Evolutionary conservation across 2,329 filamentous ascomycete genomes (phyloP), one percentile per base, ranked within the genome.

Genomic region (Colletotrichum sp.): DNA sequence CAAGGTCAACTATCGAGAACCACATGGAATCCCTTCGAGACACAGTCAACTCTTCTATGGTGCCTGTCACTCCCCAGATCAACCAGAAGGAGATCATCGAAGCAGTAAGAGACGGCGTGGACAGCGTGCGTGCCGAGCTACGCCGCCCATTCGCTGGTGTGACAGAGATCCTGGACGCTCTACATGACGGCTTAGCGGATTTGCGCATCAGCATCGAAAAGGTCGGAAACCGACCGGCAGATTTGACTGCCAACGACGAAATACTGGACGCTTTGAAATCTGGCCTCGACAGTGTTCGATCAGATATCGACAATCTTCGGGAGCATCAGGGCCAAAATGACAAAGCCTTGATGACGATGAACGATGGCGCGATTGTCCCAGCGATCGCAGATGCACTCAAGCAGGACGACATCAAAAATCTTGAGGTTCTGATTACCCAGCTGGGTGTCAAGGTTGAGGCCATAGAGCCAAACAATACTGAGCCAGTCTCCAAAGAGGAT

Each of bases 211-310:
- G 95, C 77, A 93, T 99, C 73, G 96, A 98, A 75, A 90, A 89
- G 81, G 89, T 97, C 18, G 89, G 92, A 26, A 93, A 96, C 82
- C 97, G 95, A 85, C 95, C 96, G 7, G 88, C 92, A 1, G 96
- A 98, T 80, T 90, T 96, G 84, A 96, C 94, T 1, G 93, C 95
- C 73, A 96, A 95, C 76, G 95, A 98, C 78, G 96, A 98, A 84
- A 96, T 98, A 69, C 89, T 98, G 1, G 95, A 98, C 76, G 95
- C 95, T 0, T 89, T 99, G 72, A 98, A 94, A 82, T 90, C 93
- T n/a, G 96, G 96, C 0, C 88, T 99, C 10, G 92, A 94, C 59
- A 90, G 90, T 52, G 89, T 99, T 18, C 93, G 93, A 69, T 89
- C 91, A 3, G 96, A 98, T 65, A 95, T 98, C 78, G 94, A 96